These are phyloP conservation scores for Mortierella antarctica DNA, from an alignment of 192 early-diverging fungal species.

Conservation along the genomic window DNA sequence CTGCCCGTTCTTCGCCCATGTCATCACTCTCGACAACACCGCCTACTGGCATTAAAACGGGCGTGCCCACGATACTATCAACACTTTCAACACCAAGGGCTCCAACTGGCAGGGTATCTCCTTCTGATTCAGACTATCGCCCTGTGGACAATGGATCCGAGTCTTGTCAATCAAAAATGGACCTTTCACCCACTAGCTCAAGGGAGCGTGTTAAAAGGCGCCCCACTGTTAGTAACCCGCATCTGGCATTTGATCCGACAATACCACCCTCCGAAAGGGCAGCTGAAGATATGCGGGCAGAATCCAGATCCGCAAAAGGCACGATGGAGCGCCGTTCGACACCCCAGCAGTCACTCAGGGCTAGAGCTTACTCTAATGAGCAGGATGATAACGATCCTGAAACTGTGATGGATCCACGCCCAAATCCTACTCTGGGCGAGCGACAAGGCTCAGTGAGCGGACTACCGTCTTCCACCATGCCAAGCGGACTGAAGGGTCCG, in stretches of 20 bases:
- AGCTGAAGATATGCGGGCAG: neutral
- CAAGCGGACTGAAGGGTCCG: slow-evolving; percentile 6
- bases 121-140: neutral
- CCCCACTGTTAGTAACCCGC: slow-evolving; percentile 23
- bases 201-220: slow-evolving; percentile 8
- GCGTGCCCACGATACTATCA: neutral
- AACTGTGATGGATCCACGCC: neutral
- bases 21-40: slow-evolving; percentile 19
- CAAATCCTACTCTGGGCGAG: neutral
- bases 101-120: neutral
- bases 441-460: neutral
- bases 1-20: slow-evolving; percentile 28
- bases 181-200: neutral
- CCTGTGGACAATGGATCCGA: neutral
- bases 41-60: slow-evolving; percentile 3
- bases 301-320: neutral
- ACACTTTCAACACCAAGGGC: slow-evolving; percentile 13
- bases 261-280: slow-evolving; percentile 17
- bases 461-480: neutral
- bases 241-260: slow-evolving; percentile 40
- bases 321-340: slow-evolving; percentile 26
- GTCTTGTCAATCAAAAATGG: slow-evolving; percentile 4
- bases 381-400: neutral
- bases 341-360: neutral
- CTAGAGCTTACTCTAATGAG: neutral